These are phyloP conservation scores for Wallacemonas rigidus DNA, from an alignment of 208 protist species.

Conservation along the genomic window DNA sequence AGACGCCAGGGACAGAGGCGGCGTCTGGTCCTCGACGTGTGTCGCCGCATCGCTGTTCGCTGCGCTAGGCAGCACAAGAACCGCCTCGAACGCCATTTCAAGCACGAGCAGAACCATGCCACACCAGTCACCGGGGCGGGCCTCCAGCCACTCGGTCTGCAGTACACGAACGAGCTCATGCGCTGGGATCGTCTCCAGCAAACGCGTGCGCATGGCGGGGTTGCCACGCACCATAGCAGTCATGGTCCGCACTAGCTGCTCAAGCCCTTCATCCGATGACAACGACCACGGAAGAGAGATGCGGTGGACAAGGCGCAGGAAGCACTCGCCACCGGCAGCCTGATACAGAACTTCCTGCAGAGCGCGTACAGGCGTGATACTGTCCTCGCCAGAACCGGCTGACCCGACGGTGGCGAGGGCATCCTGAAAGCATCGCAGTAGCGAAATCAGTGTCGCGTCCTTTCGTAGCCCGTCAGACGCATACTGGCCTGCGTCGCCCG, in stretches of 20 bases:
- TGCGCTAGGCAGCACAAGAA: conserved; percentile 2
- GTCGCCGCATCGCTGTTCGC: too few species aligned
- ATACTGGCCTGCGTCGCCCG: neutral
- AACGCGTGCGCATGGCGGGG: conserved; percentile 18
- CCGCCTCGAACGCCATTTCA: conserved; percentile 36
- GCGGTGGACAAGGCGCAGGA: conserved; percentile 54
- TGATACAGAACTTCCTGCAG: conserved; percentile 49
- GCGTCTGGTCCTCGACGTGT: too few species aligned
- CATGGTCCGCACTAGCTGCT: conserved; percentile 34
- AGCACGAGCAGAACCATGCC: conserved; percentile 26
- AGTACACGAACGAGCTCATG: conserved; percentile 35
- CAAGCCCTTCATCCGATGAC: conserved; percentile 24
- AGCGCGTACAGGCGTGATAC: conserved; percentile 19
- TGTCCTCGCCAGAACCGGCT: neutral
- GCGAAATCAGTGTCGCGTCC: conserved; percentile 31
- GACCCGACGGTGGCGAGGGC: conserved; percentile 25
- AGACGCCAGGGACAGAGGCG: too few species aligned
- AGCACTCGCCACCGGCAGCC: conserved; percentile 25
- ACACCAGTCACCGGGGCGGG: conserved; percentile 15
- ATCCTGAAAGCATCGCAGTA: conserved; percentile 38
- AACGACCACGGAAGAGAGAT: conserved; percentile 48
- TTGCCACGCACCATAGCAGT: conserved; percentile 33
- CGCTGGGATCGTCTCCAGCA: conserved; percentile 32
- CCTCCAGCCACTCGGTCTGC: conserved; percentile 34
- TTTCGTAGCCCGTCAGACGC: conserved; percentile 13